These are phyloP conservation scores for Apostasia shenzhenica DNA, from an alignment of 106 monocot genomes.

Conservation along the genomic window DNA sequence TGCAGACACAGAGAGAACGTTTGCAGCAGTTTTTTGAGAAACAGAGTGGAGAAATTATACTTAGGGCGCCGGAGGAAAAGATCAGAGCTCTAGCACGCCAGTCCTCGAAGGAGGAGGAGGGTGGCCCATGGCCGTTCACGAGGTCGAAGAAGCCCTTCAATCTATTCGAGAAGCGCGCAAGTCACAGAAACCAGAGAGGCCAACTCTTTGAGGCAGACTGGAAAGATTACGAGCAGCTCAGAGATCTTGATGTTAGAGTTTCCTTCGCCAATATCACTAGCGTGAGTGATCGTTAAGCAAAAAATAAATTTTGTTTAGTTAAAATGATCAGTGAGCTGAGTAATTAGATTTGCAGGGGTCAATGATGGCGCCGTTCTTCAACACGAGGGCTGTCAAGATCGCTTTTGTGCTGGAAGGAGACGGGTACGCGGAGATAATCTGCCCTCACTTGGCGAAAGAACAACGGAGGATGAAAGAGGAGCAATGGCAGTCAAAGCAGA, in stretches of 20 bases:
- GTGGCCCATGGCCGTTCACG: conserved; percentile 15
- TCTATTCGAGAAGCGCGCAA: conserved; percentile 32
- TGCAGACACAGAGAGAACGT: conserved; percentile 28
- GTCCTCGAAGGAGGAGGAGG: background rate
- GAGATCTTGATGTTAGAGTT: conserved; percentile 40
- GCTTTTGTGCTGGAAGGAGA: conserved; percentile 36
- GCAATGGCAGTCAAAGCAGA: background rate
- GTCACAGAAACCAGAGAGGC: conserved; percentile 34
- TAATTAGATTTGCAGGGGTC: conserved; percentile 27
- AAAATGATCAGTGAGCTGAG: background rate
- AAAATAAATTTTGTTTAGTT: background rate
- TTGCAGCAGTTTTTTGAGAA: conserved; percentile 34
- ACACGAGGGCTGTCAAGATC: conserved; percentile 44
- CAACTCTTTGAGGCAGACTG: conserved; percentile 27
- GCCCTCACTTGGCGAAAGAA: conserved; percentile 25
- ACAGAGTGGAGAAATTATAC: conserved; percentile 31
- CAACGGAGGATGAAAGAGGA: background rate
- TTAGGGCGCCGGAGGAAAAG: conserved; percentile 47
- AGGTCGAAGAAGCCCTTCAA: conserved; percentile 33
- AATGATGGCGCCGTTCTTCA: conserved; percentile 57
- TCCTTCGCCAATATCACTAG: conserved; percentile 42
- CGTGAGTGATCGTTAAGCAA: conserved; percentile 6
- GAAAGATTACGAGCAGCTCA: conserved; percentile 40
- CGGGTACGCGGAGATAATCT: conserved; percentile 59
- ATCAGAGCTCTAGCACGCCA: conserved; percentile 27